Evolutionary conservation across 306 rosid species (phyloP).

Genomic region (Trichosanthes truncata): DNA sequence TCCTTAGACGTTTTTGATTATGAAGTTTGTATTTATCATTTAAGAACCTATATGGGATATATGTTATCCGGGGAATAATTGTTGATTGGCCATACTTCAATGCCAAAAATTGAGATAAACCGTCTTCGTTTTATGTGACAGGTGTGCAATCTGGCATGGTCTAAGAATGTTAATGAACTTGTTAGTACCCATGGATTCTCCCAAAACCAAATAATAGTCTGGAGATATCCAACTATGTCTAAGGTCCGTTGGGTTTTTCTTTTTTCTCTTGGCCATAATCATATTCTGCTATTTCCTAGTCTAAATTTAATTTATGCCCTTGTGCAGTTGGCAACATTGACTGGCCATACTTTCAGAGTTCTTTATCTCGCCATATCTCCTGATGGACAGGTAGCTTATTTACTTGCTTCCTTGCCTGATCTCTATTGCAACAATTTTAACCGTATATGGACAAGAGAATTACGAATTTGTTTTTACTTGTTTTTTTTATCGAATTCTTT

Average conservation of each 20-base stretch:
- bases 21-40: background rate
- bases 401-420: background rate
- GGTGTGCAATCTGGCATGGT: slow-evolving; percentile 99
- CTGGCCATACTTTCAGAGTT: slow-evolving; percentile 89
- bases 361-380: slow-evolving; percentile 98
- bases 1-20: background rate
- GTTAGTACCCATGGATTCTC: slow-evolving; percentile 99
- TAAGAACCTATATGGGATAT: background rate
- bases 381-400: slow-evolving; percentile 75
- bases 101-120: background rate
- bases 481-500: slow-evolving; percentile 9
- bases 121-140: slow-evolving; percentile 25
- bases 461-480: slow-evolving; percentile 1
- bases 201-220: slow-evolving; percentile 93
- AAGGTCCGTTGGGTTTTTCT: slow-evolving; percentile 43
- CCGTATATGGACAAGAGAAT: background rate
- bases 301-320: slow-evolving; percentile 14
- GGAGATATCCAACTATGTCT: slow-evolving; percentile 98
- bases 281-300: background rate
- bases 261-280: background rate
- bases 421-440: background rate
- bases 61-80: background rate
- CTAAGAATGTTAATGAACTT: slow-evolving; percentile 92
- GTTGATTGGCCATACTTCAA: background rate
- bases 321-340: slow-evolving; percentile 80